Conservation (phyloP, 2,329 filamentous ascomycete genomes). For the Venturia pyrina region DNA sequence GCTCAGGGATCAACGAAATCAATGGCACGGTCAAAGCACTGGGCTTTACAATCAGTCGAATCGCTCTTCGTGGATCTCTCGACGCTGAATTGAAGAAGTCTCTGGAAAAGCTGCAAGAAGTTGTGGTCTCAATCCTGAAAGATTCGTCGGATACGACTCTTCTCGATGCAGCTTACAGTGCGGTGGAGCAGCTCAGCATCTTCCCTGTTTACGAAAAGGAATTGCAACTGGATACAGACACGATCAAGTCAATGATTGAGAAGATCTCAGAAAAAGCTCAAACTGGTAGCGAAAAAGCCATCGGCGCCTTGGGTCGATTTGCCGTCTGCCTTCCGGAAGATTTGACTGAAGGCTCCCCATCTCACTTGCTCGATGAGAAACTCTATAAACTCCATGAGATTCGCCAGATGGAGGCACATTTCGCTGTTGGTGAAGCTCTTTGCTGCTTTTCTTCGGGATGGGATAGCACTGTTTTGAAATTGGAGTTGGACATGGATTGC, state of each 20-base stretch:
- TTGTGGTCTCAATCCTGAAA: conserved; percentile 34
- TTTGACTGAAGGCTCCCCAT: conserved; percentile 22
- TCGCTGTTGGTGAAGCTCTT: conserved; percentile 81
- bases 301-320: conserved; percentile 69
- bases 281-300: conserved; percentile 71
- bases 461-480: conserved; percentile 56
- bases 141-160: conserved; percentile 45
- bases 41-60: not conserved
- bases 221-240: conserved; percentile 28
- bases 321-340: conserved; percentile 50
- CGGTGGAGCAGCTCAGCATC: conserved; percentile 45
- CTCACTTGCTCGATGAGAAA: conserved; percentile 49
- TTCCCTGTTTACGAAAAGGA: conserved; percentile 22
- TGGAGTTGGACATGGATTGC: conserved; percentile 17
- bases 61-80: not conserved
- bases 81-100: not conserved
- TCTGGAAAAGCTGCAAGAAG: not conserved
- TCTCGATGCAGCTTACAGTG: conserved; percentile 46
- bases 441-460: conserved; percentile 69
- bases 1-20: conserved; percentile 47
- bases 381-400: conserved; percentile 67
- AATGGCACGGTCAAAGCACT: conserved; percentile 43
- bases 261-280: conserved; percentile 61
- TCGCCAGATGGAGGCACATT: conserved; percentile 78
- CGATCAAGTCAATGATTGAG: conserved; percentile 34